Evolutionary conservation across 805 yeast genomes (phyloP).

Genomic region (Wickerhamomyces subpelliculosus): DNA sequence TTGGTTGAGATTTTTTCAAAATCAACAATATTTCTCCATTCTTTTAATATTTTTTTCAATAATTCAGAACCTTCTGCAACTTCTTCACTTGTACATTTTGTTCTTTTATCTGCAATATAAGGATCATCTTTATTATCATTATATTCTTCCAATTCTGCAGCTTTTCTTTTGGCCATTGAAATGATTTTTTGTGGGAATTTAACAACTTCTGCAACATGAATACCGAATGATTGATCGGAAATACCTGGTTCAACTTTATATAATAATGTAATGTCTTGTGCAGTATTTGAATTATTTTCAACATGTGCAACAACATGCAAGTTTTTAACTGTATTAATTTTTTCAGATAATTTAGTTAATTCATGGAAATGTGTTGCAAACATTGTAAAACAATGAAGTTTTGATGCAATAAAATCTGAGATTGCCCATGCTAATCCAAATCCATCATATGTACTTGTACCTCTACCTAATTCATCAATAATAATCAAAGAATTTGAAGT

Average conservation of each 20-base stretch:
- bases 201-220: constrained; percentile 94
- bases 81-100: constrained; percentile 46
- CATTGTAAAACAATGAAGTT: constrained; percentile 69
- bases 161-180: constrained; percentile 92
- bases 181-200: constrained; percentile 87
- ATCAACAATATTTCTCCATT: constrained; percentile 25
- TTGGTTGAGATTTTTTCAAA: constrained; percentile 20
- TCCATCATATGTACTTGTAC: constrained; percentile 82
- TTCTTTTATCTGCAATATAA: constrained; percentile 36
- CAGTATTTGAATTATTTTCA: constrained; percentile 34
- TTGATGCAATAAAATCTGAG: constrained; percentile 70
- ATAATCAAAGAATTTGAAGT: constrained; percentile 74
- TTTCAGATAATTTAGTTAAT: constrained; percentile 70
- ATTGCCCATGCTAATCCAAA: constrained; percentile 98
- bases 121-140: constrained; percentile 33
- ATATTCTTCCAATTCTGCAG: constrained; percentile 73
- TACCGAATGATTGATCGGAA: constrained; percentile 93
- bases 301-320: constrained; percentile 92
- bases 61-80: constrained; percentile 45
- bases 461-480: constrained; percentile 91
- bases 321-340: constrained; percentile 60
- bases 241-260: constrained; percentile 97
- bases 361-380: constrained; percentile 99
- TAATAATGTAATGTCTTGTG: constrained; percentile 73
- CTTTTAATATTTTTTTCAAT: constrained; percentile 35